A percentile compares a stretch with the other conserved stretches of the same genome.
Evolutionary conservation across 1,284 basidiomycete species (phyloP).

Genomic region (Porphyrellus sp.): DNA sequence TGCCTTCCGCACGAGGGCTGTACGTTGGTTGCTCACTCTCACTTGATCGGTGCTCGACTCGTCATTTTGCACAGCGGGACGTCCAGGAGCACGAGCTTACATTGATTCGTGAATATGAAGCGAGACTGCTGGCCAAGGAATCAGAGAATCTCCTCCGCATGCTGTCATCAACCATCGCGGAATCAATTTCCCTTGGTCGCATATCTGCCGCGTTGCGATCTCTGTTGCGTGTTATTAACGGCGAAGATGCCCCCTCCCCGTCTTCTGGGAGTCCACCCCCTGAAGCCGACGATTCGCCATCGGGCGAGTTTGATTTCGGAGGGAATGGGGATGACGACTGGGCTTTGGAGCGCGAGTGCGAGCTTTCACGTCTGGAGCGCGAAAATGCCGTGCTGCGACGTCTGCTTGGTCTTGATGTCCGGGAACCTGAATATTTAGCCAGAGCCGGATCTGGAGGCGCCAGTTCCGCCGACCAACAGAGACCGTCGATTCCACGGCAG

Average conservation of each 20-base stretch:
- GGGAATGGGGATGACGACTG: conserved; percentile 49
- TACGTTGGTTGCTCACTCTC: conserved; percentile 44
- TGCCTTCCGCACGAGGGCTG: conserved; percentile 88
- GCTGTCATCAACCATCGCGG: conserved; percentile 59
- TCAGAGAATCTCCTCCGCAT: conserved; percentile 66
- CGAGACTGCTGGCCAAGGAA: conserved; percentile 73
- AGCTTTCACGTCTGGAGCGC: conserved; percentile 76
- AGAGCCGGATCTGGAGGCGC: conserved; percentile 6
- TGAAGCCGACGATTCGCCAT: conserved; percentile 2
- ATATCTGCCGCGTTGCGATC: conserved; percentile 73
- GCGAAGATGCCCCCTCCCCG: conserved; percentile 52
- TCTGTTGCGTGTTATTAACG: conserved; percentile 68
- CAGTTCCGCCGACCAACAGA: conserved; percentile 16
- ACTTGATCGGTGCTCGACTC: neutral
- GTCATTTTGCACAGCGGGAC: conserved; percentile 64
- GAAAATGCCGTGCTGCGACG: conserved; percentile 82
- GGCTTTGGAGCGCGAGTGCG: conserved; percentile 83
- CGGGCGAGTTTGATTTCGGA: conserved; percentile 20
- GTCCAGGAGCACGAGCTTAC: conserved; percentile 92
- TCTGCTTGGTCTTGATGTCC: conserved; percentile 50
- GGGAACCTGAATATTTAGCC: conserved; percentile 19
- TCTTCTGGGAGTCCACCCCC: conserved; percentile 4
- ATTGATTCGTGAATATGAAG: conserved; percentile 89
- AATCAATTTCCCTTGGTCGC: conserved; percentile 69
- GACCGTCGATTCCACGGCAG: conserved; percentile 16